These are phyloP conservation scores for Adansonia gregorii DNA, from an alignment of 441 rosid genomes.

Conservation along the genomic window DNA sequence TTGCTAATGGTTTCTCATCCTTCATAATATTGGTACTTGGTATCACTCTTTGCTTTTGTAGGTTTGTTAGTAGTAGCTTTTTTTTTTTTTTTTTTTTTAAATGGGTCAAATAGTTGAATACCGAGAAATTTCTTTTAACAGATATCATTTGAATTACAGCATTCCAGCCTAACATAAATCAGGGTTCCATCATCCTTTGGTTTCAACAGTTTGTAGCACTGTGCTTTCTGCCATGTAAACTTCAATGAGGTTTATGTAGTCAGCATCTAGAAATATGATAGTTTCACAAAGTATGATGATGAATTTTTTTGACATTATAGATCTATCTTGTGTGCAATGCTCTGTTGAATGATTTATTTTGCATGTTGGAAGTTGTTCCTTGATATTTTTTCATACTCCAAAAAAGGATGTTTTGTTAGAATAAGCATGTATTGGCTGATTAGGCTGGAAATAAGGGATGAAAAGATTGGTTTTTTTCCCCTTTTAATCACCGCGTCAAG, in stretches of 20 bases:
- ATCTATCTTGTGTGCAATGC: background rate
- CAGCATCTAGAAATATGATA: conserved; percentile 9
- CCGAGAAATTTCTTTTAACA: background rate
- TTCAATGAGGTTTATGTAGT: conserved; percentile 6
- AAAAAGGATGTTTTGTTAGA: background rate
- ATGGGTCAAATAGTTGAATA: background rate
- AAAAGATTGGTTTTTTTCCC: background rate
- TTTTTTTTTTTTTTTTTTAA: background rate
- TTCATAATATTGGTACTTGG: background rate
- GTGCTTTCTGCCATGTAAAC: background rate
- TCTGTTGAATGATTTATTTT: background rate
- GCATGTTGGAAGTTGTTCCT: background rate
- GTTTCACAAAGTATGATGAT: background rate
- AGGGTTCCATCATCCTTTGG: background rate
- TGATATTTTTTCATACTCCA: background rate
- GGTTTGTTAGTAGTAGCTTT: background rate
- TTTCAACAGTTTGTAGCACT: background rate
- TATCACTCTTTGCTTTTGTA: background rate
- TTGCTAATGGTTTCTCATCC: background rate
- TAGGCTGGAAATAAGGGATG: background rate
- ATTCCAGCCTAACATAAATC: no score
- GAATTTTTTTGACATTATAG: background rate
- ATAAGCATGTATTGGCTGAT: background rate
- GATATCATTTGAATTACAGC: background rate
- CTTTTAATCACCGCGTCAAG: background rate